These are phyloP conservation scores for Quercus wislizeni DNA, from an alignment of 306 rosid species.

Conservation along the genomic window DNA sequence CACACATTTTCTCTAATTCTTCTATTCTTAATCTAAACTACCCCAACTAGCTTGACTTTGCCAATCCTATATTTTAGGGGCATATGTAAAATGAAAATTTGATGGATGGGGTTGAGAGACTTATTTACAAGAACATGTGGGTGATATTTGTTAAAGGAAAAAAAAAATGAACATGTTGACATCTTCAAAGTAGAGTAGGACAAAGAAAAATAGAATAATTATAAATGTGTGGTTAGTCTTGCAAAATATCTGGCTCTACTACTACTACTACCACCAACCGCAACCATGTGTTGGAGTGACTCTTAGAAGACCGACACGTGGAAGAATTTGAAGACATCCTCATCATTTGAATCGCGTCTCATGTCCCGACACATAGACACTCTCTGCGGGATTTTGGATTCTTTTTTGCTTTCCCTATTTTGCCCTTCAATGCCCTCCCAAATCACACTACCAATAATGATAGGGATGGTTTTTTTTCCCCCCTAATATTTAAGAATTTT, in stretches of 20 bases:
- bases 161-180: not conserved
- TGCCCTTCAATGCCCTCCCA: not conserved
- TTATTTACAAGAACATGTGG: not conserved
- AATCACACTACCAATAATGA: too few species aligned
- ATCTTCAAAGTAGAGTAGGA: not conserved
- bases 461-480: not conserved
- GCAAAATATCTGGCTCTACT: slow-evolving; percentile 29
- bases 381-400: not conserved
- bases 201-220: not conserved
- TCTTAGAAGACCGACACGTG: slow-evolving; percentile 12
- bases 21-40: too few species aligned
- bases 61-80: too few species aligned
- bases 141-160: not conserved
- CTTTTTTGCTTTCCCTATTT: not conserved
- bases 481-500: too few species aligned
- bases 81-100: too few species aligned
- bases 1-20: too few species aligned
- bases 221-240: not conserved
- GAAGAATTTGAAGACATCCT: slow-evolving; percentile 1
- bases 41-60: too few species aligned
- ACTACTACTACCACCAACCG: not conserved
- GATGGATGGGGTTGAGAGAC: too few species aligned
- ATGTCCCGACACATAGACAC: not conserved
- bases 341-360: slow-evolving; percentile 9
- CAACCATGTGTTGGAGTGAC: slow-evolving; percentile 21